Evolutionary conservation across 2,329 filamentous ascomycete genomes (phyloP).

Genomic region (Coniochaeta hoffmannii): DNA sequence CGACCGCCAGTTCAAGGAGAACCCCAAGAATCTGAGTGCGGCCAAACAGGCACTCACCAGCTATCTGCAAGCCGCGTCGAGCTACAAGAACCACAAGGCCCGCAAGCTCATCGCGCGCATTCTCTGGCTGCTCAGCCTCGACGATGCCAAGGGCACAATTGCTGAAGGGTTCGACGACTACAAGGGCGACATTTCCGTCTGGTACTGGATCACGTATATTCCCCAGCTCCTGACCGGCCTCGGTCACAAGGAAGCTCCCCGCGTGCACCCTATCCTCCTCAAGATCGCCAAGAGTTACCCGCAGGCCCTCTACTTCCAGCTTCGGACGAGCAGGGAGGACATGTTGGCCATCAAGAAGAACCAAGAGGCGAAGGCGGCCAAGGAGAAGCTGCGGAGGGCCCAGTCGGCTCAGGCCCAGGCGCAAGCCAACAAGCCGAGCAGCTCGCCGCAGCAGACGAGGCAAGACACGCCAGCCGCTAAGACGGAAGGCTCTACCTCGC

Average conservation of each 20-base stretch:
- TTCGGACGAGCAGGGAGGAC: slow-evolving; percentile 89
- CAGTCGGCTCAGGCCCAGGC: slow-evolving; percentile 39
- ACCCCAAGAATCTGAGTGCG: slow-evolving; percentile 71
- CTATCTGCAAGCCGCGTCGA: slow-evolving; percentile 89
- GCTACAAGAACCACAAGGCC: slow-evolving; percentile 96
- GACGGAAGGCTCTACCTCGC: slow-evolving; percentile 28
- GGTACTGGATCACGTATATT: slow-evolving; percentile 99
- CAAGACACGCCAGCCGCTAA: slow-evolving; percentile 36
- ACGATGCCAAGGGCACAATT: slow-evolving; percentile 78
- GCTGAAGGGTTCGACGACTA: slow-evolving; percentile 87
- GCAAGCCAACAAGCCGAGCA: slow-evolving; percentile 32
- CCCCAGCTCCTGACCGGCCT: slow-evolving; percentile 90
- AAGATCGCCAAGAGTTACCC: slow-evolving; percentile 96
- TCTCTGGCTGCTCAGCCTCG: slow-evolving; percentile 89
- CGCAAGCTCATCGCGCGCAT: slow-evolving; percentile 89
- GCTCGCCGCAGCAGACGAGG: slow-evolving; percentile 44
- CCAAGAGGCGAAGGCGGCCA: slow-evolving; percentile 52
- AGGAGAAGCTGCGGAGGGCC: slow-evolving; percentile 49
- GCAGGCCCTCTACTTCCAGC: slow-evolving; percentile 90
- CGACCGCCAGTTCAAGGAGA: slow-evolving; percentile 90
- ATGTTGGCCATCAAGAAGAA: slow-evolving; percentile 87
- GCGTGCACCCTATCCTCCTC: slow-evolving; percentile 77
- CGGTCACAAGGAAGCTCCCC: slow-evolving; percentile 81
- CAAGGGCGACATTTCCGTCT: slow-evolving; percentile 94
- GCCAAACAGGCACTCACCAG: slow-evolving; percentile 91